Conservation (phyloP, 1,284 basidiomycete genomes). For the Irpex rosettiformis region DNA sequence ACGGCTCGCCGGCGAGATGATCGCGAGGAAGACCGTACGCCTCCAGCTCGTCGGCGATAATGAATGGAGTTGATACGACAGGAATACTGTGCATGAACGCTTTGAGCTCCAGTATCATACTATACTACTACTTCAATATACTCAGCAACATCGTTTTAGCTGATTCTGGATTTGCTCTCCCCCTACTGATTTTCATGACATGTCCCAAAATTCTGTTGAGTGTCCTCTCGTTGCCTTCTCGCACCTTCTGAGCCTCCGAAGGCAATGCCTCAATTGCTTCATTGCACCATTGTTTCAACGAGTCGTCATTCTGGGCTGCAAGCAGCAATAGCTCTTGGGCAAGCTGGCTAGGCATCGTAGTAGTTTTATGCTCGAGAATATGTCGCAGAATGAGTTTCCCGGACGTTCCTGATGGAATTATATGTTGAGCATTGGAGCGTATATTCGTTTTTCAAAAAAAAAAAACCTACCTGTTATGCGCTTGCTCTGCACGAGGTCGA, state of each 20-base stretch:
- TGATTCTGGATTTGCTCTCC: slow-evolving; percentile 67
- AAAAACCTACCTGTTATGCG: slow-evolving; percentile 59
- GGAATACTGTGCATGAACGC: too few relatives aligned
- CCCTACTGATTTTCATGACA: slow-evolving; percentile 84
- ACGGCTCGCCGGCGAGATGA: slow-evolving; percentile 11
- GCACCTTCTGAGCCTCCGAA: slow-evolving; percentile 66
- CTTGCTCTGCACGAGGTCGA: slow-evolving; percentile 70
- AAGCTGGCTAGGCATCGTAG: slow-evolving; percentile 36
- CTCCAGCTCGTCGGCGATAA: slow-evolving; percentile 6
- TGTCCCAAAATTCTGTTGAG: slow-evolving; percentile 86
- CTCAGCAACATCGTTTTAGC: slow-evolving; percentile 44
- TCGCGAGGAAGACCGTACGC: slow-evolving; percentile 7
- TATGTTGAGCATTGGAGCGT: slow-evolving; percentile 6
- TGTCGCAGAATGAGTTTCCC: slow-evolving; percentile 67
- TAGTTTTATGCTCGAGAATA: slow-evolving; percentile 49
- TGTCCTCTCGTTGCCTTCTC: slow-evolving; percentile 76
- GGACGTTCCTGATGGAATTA: slow-evolving; percentile 50
- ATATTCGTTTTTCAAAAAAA: slow-evolving; percentile 1
- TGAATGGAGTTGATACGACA: not conserved
- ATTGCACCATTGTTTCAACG: slow-evolving; percentile 52
- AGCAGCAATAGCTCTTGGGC: slow-evolving; percentile 51
- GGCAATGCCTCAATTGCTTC: slow-evolving; percentile 69
- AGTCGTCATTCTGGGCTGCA: slow-evolving; percentile 30
- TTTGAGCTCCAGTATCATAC: too few relatives aligned
- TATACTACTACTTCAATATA: slow-evolving; percentile 33